phyloP scores from a whole-genome alignment of 495 filamentous ascomycete genomes.

The Barbatosphaeria neglecta region DNA sequence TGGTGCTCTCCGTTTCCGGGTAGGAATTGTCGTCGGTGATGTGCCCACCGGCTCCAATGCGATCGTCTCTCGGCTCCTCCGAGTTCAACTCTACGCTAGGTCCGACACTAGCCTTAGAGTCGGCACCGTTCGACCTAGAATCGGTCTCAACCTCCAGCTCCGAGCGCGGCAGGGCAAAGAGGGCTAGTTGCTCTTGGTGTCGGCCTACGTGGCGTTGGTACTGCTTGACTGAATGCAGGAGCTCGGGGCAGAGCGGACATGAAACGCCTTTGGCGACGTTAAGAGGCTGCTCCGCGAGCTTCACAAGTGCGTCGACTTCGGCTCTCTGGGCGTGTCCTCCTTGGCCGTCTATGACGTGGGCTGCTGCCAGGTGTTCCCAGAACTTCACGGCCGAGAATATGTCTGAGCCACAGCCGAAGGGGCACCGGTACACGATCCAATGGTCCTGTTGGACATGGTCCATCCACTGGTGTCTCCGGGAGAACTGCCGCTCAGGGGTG shows the following conservation, averaged over 20 bases:
- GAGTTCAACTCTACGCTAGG: too few species aligned
- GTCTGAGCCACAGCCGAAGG: neutral
- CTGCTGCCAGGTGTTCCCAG: neutral
- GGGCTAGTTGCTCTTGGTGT: conserved; percentile 24
- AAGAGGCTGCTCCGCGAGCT: neutral
- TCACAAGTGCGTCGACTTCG: neutral
- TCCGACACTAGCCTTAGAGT: too few species aligned
- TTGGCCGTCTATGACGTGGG: neutral
- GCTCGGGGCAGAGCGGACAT: conserved; percentile 5
- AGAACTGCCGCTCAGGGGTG: conserved; percentile 7
- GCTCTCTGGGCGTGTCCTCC: neutral
- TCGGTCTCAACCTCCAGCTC: conserved; percentile 5
- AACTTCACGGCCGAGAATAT: neutral
- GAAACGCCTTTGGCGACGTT: neutral
- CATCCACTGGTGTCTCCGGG: conserved; percentile 16
- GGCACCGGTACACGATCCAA: conserved; percentile 5
- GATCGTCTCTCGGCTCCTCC: too few species aligned
- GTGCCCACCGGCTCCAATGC: too few species aligned
- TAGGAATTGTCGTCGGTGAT: too few species aligned
- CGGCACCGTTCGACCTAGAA: too few species aligned
- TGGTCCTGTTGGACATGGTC: conserved; percentile 9
- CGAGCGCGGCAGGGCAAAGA: conserved; percentile 23
- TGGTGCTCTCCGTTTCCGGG: too few species aligned
- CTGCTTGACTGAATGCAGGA: conserved; percentile 6
- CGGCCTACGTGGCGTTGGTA: conserved; percentile 24